Conservation (phyloP, 2,329 filamentous ascomycete genomes). For the Hypoxylon sp. region DNA sequence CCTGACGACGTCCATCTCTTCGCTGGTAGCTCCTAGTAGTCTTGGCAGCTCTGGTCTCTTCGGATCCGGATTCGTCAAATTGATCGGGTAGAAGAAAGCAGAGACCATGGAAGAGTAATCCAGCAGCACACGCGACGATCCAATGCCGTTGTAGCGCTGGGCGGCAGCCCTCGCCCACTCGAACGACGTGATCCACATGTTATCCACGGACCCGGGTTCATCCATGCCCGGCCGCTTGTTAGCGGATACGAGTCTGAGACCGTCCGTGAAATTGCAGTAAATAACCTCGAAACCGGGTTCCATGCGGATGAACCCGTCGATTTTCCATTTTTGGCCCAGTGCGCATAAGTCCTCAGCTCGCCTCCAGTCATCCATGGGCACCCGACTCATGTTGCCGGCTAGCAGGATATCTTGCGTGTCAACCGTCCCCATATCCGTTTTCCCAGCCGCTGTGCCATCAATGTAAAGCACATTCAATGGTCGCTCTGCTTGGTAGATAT, state of each 20-base stretch:
- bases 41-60: slow-evolving; percentile 53
- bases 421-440: slow-evolving; percentile 73
- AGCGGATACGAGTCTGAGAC: slow-evolving; percentile 56
- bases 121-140: slow-evolving; percentile 57
- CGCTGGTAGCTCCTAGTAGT: slow-evolving; percentile 47
- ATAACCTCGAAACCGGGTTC: slow-evolving; percentile 74
- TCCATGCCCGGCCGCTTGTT: slow-evolving; percentile 49
- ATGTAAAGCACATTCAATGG: slow-evolving; percentile 74
- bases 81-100: slow-evolving; percentile 64
- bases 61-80: slow-evolving; percentile 60
- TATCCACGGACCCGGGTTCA: slow-evolving; percentile 34
- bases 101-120: slow-evolving; percentile 67
- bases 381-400: slow-evolving; percentile 54
- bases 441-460: slow-evolving; percentile 78
- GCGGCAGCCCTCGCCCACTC: slow-evolving; percentile 59
- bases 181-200: slow-evolving; percentile 45
- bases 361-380: slow-evolving; percentile 59
- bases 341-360: slow-evolving; percentile 70
- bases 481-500: slow-evolving; percentile 72
- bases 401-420: slow-evolving; percentile 76
- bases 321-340: slow-evolving; percentile 64
- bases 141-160: slow-evolving; percentile 62
- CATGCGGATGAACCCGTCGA: slow-evolving; percentile 61
- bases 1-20: slow-evolving; percentile 55
- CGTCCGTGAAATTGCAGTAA: slow-evolving; percentile 62